phyloP scores from a whole-genome alignment of 495 filamentous ascomycete species.

The Aspergillus asperescens region DNA sequence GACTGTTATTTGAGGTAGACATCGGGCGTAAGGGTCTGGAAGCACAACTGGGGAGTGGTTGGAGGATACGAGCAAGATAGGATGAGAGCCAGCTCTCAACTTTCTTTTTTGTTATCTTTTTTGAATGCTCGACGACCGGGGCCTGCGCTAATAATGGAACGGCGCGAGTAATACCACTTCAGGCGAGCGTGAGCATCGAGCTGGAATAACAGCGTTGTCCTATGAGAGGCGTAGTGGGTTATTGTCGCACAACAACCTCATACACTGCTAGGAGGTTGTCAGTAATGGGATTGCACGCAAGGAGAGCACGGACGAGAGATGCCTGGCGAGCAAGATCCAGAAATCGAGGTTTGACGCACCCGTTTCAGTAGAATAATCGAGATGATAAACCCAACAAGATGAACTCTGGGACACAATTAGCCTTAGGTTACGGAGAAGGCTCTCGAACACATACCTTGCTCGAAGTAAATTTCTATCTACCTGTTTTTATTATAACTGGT shows the following conservation, averaged over 20 bases:
- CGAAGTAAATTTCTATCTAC: background rate
- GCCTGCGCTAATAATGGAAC: background rate
- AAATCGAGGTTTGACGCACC: background rate
- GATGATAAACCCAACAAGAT: background rate
- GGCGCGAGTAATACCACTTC: background rate
- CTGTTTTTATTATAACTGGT: constrained; percentile 9
- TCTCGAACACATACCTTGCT: background rate
- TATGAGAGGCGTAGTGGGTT: background rate
- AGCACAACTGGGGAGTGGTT: background rate
- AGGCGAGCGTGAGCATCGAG: background rate
- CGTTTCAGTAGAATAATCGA: background rate
- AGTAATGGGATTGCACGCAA: background rate
- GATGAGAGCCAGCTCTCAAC: constrained; percentile 39
- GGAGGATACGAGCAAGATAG: constrained; percentile 9
- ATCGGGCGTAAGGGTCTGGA: constrained; percentile 18
- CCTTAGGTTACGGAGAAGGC: background rate
- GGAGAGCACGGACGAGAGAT: background rate
- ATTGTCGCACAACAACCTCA: background rate
- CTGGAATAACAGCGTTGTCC: background rate
- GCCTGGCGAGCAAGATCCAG: background rate
- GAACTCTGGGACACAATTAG: background rate
- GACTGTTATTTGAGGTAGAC: constrained; percentile 26
- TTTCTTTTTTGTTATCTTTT: constrained; percentile 1
- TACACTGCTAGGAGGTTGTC: background rate
- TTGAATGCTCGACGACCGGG: background rate